These are phyloP conservation scores for Neofusicoccum parvum DNA, from an alignment of 2,329 filamentous ascomycete species.

Conservation along the genomic window DNA sequence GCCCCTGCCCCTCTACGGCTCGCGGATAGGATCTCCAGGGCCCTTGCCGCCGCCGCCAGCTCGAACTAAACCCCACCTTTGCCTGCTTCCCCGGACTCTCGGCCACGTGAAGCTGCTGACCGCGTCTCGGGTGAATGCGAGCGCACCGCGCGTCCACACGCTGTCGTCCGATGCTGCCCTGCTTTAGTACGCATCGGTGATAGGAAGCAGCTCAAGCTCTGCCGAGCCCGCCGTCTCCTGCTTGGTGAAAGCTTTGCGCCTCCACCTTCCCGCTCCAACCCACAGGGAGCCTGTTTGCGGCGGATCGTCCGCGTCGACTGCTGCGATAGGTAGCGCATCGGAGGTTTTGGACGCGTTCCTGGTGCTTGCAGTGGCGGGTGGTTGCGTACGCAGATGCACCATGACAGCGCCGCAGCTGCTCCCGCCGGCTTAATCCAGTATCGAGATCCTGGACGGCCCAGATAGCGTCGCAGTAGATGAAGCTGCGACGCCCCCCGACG, in stretches of 20 bases:
- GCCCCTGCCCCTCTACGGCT: background rate
- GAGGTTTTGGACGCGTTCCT: background rate
- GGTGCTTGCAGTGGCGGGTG: background rate
- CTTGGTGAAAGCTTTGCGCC: slow-evolving; percentile 15
- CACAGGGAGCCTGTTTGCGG: background rate
- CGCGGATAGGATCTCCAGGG: slow-evolving; percentile 2
- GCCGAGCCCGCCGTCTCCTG: background rate
- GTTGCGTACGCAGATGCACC: background rate
- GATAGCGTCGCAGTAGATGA: background rate
- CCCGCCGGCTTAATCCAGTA: background rate
- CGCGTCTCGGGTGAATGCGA: slow-evolving; percentile 8
- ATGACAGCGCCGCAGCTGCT: background rate
- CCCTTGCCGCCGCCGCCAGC: background rate
- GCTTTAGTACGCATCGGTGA: background rate
- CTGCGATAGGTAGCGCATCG: background rate
- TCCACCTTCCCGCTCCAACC: background rate
- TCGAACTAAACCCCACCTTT: slow-evolving; percentile 8
- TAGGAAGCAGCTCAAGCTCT: slow-evolving; percentile 9
- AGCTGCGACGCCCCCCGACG: background rate
- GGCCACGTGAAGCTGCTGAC: background rate
- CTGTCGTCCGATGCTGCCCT: background rate
- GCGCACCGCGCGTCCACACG: background rate
- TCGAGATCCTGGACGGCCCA: background rate
- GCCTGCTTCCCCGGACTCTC: slow-evolving; percentile 3
- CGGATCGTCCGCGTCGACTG: background rate